A percentile compares a stretch with the other conserved stretches of the same genome.
phyloP scores from a whole-genome alignment of 768 basidiomycete species.

The Auricularia heimuer region DNA sequence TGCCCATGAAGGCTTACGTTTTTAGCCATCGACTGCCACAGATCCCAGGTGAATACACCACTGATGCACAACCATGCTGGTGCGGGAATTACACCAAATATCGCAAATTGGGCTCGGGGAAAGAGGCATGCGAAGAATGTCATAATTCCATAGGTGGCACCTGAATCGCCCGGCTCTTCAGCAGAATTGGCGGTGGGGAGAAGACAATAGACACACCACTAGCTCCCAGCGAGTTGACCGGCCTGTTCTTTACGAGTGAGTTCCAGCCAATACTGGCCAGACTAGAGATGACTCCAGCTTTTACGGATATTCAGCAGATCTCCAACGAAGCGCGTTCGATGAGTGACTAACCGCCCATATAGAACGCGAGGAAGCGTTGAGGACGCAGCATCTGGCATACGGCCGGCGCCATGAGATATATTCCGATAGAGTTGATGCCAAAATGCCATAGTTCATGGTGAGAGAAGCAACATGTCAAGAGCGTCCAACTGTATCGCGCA shows the following conservation, averaged over 20 bases:
- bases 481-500: neutral
- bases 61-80: neutral
- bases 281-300: neutral
- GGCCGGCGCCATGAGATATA: neutral
- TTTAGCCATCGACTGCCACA: neutral
- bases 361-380: neutral
- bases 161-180: neutral
- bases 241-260: neutral
- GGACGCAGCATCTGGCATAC: neutral
- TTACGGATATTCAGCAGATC: neutral
- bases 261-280: neutral
- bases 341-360: neutral
- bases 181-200: neutral
- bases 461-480: neutral
- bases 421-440: neutral
- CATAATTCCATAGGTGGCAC: neutral
- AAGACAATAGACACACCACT: neutral
- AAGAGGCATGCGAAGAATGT: neutral
- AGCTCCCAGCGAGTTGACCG: neutral
- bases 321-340: neutral
- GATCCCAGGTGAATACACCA: neutral
- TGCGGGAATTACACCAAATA: neutral
- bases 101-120: neutral
- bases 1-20: neutral
- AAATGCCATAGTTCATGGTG: neutral